These are phyloP conservation scores for Candida anutae DNA, from an alignment of 1,139 yeast genomes.

Conservation along the genomic window DNA sequence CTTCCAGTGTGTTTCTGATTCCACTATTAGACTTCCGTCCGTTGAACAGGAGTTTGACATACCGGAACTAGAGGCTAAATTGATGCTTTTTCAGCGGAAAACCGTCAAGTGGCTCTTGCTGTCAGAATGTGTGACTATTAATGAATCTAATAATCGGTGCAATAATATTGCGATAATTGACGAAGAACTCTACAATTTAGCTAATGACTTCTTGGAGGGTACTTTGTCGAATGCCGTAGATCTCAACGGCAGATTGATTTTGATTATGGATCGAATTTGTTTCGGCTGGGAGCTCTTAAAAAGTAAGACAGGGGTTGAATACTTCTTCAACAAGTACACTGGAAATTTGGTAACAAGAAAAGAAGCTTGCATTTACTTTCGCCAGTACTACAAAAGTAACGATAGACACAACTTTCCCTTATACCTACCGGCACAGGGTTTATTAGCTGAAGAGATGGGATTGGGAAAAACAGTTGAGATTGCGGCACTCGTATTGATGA, in stretches of 20 bases:
- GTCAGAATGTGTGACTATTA: conserved; percentile 47
- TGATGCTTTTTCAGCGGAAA: conserved; percentile 53
- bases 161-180: conserved; percentile 11
- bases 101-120: conserved; percentile 60
- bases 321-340: conserved; percentile 45
- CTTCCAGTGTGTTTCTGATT: conserved; percentile 27
- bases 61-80: conserved; percentile 42
- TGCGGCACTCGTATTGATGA: conserved; percentile 52
- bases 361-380: conserved; percentile 20
- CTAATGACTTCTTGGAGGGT: conserved; percentile 5
- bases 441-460: conserved; percentile 94
- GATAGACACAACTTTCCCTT: conserved; percentile 8
- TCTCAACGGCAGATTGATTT: conserved; percentile 11
- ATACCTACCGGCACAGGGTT: conserved; percentile 48
- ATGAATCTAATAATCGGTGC: conserved; percentile 18
- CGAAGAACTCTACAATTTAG: conserved; percentile 5
- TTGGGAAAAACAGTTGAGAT: conserved; percentile 90
- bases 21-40: conserved; percentile 18
- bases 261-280: conserved; percentile 27
- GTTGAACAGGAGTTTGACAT: conserved; percentile 20
- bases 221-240: conserved; percentile 2
- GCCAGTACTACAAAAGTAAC: conserved; percentile 11
- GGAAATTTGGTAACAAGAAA: conserved; percentile 35
- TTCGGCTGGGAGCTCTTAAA: conserved; percentile 45
- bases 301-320: conserved; percentile 5